These are phyloP conservation scores for Berkeleyomyces rouxiae DNA, from an alignment of 2,329 filamentous ascomycete species.

Conservation along the genomic window DNA sequence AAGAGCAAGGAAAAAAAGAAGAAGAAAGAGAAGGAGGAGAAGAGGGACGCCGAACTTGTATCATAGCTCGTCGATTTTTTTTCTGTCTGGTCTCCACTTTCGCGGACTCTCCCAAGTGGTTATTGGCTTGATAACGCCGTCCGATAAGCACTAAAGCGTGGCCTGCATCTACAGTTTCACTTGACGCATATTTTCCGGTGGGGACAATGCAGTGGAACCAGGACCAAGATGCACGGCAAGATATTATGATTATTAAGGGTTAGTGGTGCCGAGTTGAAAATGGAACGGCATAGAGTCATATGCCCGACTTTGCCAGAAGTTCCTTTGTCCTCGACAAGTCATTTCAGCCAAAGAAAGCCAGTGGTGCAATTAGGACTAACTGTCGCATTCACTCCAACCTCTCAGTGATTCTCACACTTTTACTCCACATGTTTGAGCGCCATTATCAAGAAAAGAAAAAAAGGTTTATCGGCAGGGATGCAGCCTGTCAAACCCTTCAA, in stretches of 20 bases:
- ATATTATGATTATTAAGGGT: no score
- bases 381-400: no score
- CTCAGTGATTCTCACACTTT: no score
- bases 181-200: neutral
- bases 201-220: neutral
- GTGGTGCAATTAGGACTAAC: no score
- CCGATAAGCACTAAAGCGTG: neutral
- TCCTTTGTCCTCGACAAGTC: no score
- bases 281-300: no score
- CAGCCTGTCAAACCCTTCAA: neutral
- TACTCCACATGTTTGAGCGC: no score
- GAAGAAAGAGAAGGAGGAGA: slow-evolving; percentile 23
- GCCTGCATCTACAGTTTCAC: neutral
- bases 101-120: slow-evolving; percentile 3
- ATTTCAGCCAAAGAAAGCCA: no score
- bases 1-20: slow-evolving; percentile 25
- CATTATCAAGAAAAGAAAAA: neutral
- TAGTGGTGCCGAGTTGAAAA: no score
- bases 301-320: no score
- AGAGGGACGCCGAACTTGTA: slow-evolving; percentile 3
- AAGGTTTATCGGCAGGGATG: neutral
- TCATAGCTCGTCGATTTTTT: slow-evolving; percentile 4
- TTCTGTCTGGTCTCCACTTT: neutral
- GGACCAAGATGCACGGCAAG: no score
- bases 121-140: slow-evolving; percentile 11